Evolutionary conservation across 805 yeast genomes (phyloP).

Genomic region (Ogataea paraovalis): DNA sequence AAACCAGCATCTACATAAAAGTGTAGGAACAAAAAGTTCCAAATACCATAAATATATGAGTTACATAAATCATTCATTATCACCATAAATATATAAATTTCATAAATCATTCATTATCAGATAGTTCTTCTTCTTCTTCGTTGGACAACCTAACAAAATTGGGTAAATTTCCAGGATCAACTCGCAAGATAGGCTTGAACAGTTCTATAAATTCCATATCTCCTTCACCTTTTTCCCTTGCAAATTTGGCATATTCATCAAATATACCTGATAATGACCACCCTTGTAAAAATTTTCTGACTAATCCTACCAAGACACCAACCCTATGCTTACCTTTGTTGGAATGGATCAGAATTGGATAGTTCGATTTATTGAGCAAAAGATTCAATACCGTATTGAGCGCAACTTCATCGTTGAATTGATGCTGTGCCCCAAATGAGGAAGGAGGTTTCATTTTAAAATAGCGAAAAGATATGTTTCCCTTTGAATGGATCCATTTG

Average conservation of each 20-base stretch:
- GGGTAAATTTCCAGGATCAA: conserved; percentile 51
- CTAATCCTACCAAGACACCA: conserved; percentile 88
- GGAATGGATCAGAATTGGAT: conserved; percentile 86
- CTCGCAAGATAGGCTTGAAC: conserved; percentile 59
- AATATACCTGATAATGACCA: conserved; percentile 93
- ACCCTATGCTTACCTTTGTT: conserved; percentile 97
- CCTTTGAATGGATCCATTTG: conserved; percentile 55
- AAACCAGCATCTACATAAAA: too few relatives aligned
- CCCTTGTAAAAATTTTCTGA: conserved; percentile 81
- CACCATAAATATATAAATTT: too few relatives aligned
- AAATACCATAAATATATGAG: too few relatives aligned
- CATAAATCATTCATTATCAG: not conserved
- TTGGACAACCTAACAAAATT: conserved; percentile 48
- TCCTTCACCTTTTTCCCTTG: conserved; percentile 89
- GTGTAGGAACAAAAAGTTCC: too few relatives aligned
- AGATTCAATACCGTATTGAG: conserved; percentile 54
- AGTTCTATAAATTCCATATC: conserved; percentile 88
- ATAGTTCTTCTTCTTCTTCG: conserved; percentile 1
- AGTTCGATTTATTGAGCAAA: conserved; percentile 61
- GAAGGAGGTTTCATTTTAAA: conserved; percentile 60
- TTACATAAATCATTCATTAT: too few relatives aligned
- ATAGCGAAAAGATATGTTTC: conserved; percentile 49
- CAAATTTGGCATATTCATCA: conserved; percentile 89
- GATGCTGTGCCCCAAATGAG: conserved; percentile 52
- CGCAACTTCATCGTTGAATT: conserved; percentile 52